Conservation (phyloP, 1,284 basidiomycete species). For the Ustilago loliicola region DNA sequence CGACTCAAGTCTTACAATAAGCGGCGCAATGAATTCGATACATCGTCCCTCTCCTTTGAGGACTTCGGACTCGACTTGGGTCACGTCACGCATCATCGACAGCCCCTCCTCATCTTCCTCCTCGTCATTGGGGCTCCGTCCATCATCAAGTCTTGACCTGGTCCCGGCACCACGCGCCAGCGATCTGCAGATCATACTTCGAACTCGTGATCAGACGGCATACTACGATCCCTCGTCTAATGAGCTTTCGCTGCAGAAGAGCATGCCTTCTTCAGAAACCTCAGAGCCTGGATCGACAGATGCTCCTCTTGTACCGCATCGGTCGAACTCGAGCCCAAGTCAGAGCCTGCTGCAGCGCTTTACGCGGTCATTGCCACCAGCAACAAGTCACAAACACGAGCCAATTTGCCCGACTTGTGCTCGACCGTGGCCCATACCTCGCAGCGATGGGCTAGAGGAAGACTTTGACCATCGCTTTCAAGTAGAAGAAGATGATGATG, state of each 20-base stretch:
- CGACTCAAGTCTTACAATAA: not conserved
- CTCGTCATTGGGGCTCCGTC: not conserved
- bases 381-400: not conserved
- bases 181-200: conserved; percentile 60
- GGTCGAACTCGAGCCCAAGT: not conserved
- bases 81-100: conserved; percentile 22
- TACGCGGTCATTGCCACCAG: not conserved
- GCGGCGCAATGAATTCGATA: conserved; percentile 7
- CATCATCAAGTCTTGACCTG: conserved; percentile 42
- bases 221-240: conserved; percentile 54
- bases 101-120: not conserved
- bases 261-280: not conserved
- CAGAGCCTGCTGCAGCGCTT: conserved; percentile 26
- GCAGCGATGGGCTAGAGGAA: conserved; percentile 3
- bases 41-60: conserved; percentile 35
- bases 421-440: conserved; percentile 29
- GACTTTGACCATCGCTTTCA: conserved; percentile 7
- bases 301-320: conserved; percentile 29
- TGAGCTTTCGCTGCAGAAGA: conserved; percentile 50
- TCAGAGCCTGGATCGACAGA: conserved; percentile 1
- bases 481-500: not conserved
- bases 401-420: conserved; percentile 47
- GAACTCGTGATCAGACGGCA: conserved; percentile 58
- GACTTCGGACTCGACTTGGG: conserved; percentile 26
- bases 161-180: conserved; percentile 39